Percentiles rank a stretch among this genome's conserved stretches.
phyloP scores from a whole-genome alignment of 345 rosid genomes.

The Salix brachista region DNA sequence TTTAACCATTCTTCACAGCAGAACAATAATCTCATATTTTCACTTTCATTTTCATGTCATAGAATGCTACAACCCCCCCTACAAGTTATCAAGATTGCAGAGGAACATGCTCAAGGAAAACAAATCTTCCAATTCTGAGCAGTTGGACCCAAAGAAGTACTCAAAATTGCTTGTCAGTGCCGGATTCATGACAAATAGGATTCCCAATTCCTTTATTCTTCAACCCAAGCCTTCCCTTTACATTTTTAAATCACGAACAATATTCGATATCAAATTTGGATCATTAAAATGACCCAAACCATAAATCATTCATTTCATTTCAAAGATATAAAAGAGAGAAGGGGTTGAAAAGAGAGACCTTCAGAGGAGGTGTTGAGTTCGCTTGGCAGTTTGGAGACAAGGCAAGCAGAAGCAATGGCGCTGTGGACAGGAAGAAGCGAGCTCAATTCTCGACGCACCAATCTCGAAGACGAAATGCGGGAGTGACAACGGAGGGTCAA shows the following conservation, averaged over 20 bases:
- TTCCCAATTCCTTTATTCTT: no score
- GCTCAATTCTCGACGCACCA: constrained; percentile 59
- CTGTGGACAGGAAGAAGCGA: constrained; percentile 58
- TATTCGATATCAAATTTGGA: neutral
- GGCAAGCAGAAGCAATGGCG: constrained; percentile 61
- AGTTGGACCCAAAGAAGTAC: neutral
- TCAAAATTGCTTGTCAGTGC: neutral
- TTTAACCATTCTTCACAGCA: no score
- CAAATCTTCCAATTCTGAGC: neutral
- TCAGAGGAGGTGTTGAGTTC: constrained; percentile 36
- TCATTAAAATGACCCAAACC: neutral
- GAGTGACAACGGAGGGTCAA: constrained; percentile 24
- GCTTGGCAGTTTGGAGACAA: constrained; percentile 64
- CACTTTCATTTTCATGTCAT: no score
- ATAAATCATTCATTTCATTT: neutral
- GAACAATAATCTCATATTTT: no score
- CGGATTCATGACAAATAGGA: no score
- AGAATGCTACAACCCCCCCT: no score
- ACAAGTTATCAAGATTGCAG: neutral
- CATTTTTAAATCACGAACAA: neutral
- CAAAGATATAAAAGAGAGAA: neutral
- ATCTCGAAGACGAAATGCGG: constrained; percentile 31
- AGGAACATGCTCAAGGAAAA: neutral
- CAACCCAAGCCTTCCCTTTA: no score
- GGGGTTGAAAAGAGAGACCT: constrained; percentile 29